Percentiles rank a stretch among this genome's conserved stretches.
These are phyloP conservation scores for Phytophthora colocasiae DNA, from an alignment of 352 stramenopile genomes.

Conservation along the genomic window DNA sequence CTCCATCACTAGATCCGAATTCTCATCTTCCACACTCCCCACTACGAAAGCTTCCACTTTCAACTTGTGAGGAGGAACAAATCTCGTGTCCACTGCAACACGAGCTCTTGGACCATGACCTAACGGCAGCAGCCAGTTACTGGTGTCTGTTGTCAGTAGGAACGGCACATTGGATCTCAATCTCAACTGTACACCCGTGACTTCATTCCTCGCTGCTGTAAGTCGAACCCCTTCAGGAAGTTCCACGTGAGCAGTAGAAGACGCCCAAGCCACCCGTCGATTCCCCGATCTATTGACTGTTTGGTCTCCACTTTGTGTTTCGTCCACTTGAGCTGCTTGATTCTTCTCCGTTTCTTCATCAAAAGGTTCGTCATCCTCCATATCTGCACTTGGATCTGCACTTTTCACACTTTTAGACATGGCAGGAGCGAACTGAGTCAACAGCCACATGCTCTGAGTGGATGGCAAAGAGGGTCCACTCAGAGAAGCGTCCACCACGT, in stretches of 20 bases:
- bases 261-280: constrained; percentile 47
- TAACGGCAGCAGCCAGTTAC: constrained; percentile 65
- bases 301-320: constrained; percentile 8
- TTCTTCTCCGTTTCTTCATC: constrained; percentile 39
- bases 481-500: constrained; percentile 22
- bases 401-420: constrained; percentile 56
- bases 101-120: constrained; percentile 67
- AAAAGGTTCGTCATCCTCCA: constrained; percentile 50
- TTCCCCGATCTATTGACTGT: constrained; percentile 7
- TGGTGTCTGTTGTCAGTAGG: constrained; percentile 52
- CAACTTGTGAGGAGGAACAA: constrained; percentile 55
- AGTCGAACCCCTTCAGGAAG: constrained; percentile 53
- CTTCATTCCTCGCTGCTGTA: constrained; percentile 57
- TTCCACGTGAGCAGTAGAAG: constrained; percentile 32
- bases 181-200: constrained; percentile 63
- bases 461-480: neutral
- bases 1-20: constrained; percentile 64
- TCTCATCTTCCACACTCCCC: constrained; percentile 70
- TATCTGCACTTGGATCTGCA: constrained; percentile 38
- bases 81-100: constrained; percentile 61
- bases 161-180: constrained; percentile 66
- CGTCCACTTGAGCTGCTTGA: constrained; percentile 8
- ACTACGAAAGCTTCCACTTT: constrained; percentile 64
- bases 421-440: constrained; percentile 55
- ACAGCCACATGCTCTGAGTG: constrained; percentile 46